phyloP scores from a whole-genome alignment of 768 basidiomycete genomes.

The Hericium rajendrae region DNA sequence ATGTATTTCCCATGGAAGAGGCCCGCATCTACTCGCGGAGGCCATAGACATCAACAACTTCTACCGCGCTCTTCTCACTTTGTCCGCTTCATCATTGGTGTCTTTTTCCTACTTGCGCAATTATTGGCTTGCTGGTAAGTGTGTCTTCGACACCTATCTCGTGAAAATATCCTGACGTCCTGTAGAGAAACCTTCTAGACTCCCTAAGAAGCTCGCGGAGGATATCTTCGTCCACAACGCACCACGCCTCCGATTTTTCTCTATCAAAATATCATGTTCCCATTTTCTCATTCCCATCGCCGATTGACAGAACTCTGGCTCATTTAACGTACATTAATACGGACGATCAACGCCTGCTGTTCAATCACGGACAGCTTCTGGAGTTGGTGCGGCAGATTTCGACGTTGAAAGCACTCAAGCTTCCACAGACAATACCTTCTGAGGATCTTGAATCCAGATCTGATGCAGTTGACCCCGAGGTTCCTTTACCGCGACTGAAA shows the following conservation, averaged over 20 bases:
- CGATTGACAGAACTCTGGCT: background rate
- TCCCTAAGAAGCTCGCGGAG: too few species aligned
- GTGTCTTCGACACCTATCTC: background rate
- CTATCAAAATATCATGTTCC: background rate
- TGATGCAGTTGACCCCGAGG: background rate
- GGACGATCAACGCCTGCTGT: background rate
- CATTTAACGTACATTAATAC: background rate
- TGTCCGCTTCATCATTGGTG: too few species aligned
- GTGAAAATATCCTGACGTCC: background rate
- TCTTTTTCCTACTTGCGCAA: background rate
- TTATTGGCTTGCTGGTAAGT: background rate
- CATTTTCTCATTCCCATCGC: background rate
- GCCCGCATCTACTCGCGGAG: too few species aligned
- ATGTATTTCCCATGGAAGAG: too few species aligned
- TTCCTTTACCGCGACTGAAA: background rate
- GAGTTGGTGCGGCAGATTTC: background rate
- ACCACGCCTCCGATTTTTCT: background rate
- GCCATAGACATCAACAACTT: background rate
- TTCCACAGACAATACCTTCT: background rate
- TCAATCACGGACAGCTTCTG: background rate
- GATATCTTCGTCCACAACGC: background rate
- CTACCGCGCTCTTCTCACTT: background rate
- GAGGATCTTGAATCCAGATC: background rate
- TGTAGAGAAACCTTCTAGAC: too few species aligned
- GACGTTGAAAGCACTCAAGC: background rate